Conservation (phyloP, 441 rosid species). For the Jatropha podagrica region DNA sequence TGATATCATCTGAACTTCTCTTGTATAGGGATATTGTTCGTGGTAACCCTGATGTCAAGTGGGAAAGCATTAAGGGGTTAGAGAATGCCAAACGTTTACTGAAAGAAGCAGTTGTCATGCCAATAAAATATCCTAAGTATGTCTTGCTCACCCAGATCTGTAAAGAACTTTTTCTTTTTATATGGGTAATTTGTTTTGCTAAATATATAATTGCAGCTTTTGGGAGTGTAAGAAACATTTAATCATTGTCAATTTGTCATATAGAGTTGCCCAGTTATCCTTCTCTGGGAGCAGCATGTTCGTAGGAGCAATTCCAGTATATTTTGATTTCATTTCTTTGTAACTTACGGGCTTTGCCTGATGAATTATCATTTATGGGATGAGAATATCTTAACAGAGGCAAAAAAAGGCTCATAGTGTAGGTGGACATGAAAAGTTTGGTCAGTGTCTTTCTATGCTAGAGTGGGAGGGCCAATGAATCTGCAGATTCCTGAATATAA, state of each 20-base stretch:
- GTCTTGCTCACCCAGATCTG: slow-evolving; percentile 22
- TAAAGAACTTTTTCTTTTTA: background rate
- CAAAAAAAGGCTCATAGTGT: background rate
- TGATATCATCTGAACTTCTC: slow-evolving; percentile 13
- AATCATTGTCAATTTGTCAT: background rate
- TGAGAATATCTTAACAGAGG: background rate
- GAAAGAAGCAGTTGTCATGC: slow-evolving; percentile 99
- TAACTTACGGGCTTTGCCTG: background rate
- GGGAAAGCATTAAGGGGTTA: slow-evolving; percentile 93
- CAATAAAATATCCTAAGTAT: slow-evolving; percentile 93
- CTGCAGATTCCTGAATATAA: background rate
- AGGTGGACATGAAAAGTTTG: background rate
- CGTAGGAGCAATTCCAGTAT: background rate
- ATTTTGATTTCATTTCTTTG: background rate
- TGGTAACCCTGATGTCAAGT: slow-evolving; percentile 86
- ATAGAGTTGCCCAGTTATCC: background rate
- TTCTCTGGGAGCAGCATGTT: background rate
- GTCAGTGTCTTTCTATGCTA: background rate
- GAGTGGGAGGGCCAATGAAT: background rate
- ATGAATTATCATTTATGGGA: background rate
- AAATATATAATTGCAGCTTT: background rate
- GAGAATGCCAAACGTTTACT: slow-evolving; percentile 83
- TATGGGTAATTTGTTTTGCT: slow-evolving; percentile 6
- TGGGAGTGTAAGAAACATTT: background rate
- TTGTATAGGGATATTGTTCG: slow-evolving; percentile 78